Conservation (phyloP, 495 filamentous ascomycete species). For the Aspergillus baeticus region DNA sequence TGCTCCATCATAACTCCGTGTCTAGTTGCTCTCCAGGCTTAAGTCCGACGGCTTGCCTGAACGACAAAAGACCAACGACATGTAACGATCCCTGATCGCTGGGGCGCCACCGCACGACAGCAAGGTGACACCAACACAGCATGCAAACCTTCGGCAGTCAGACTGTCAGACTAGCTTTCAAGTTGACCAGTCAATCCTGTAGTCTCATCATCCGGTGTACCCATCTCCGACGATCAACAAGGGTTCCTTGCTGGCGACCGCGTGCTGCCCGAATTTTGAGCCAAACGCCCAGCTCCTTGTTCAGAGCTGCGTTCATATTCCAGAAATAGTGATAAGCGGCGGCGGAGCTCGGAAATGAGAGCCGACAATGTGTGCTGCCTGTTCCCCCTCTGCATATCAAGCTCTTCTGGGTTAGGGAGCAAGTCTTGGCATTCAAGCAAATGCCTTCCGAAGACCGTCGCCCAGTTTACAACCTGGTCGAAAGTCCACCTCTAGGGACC, state of each 20-base stretch:
- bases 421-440: too few relatives aligned
- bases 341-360: background rate
- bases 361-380: background rate
- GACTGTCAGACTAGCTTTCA: too few relatives aligned
- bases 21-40: background rate
- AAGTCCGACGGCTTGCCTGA: background rate
- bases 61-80: background rate
- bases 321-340: background rate
- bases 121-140: background rate
- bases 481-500: too few relatives aligned
- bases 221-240: background rate
- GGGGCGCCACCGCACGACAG: background rate
- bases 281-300: background rate
- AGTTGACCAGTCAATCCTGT: too few relatives aligned
- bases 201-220: background rate
- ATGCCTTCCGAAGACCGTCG: too few relatives aligned
- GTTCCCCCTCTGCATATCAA: too few relatives aligned
- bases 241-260: background rate
- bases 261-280: slow-evolving; percentile 2
- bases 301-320: background rate
- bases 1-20: background rate
- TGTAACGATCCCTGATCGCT: too few relatives aligned
- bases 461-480: too few relatives aligned
- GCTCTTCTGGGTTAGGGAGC: too few relatives aligned
- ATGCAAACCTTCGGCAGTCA: too few relatives aligned